Base-by-base conservation (phyloP, 1,284 basidiomycete genomes). In the Leccinum variabile region DNA sequence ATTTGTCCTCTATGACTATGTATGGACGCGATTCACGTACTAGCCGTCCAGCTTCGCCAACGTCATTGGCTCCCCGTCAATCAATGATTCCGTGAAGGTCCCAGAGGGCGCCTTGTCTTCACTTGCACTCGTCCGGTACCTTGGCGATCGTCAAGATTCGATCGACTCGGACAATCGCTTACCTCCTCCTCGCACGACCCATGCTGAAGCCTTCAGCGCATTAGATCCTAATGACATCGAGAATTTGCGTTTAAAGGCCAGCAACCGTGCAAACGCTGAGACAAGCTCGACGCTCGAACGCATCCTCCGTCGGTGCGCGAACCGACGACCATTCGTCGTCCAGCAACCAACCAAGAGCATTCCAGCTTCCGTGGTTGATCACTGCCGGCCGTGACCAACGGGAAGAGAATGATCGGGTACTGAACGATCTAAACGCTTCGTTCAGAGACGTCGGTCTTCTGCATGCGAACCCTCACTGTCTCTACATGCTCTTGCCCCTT, bases 401-500 rank as follows among this genome's bases (percentile, higher is more conserved):
- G 62, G 88, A 91, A 70, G 82, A 86, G 63, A 82, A 85, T 11
- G 84, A 87, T 68, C 82, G 83, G 41, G 84, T 88, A 16, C 85
- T 91, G 57, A 82, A 84, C 63, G 87, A 84, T 66, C 76, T 92
- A 46, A 90, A 88, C 68, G 83, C 83, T 63, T 89, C 88, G 13
- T 92, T 91, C 77, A 85, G 87, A 72, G 90, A 88, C 61, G 89
- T 92, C 25, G 90, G 90, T 5, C 72, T 91, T 8, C 73, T 91
- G 18, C 90, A 89, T 28, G 83, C 87, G 72, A 76, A 68, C 75
- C 79, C 72, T 13, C 75, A 76, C 22, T 83, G 83, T 30, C 76
- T 91, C 53, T 91, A 88, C 73, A 92, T 92, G 91, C 80, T 92
- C 22, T 78, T 92, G n/a, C 90, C 90, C 4, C 79, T 92, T 41